Conservation (phyloP, 2,329 filamentous ascomycete species). For the Trichoderma oligosporum region DNA sequence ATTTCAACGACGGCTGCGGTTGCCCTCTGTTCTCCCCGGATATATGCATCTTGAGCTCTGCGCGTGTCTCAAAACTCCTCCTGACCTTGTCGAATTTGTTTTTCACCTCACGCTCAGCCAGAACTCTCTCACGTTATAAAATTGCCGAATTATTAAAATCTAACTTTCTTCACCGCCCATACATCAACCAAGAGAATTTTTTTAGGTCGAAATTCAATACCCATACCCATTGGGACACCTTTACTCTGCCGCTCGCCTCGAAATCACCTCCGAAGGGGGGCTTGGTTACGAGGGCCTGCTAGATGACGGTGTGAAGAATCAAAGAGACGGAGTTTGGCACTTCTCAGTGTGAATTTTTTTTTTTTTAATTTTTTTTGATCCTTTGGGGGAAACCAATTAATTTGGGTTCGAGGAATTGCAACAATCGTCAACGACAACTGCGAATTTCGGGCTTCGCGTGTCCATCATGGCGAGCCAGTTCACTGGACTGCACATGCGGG, state of each 20-base stretch:
- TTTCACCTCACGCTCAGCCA: not conserved
- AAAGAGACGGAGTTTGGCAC: not conserved
- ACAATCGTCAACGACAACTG: too few relatives aligned
- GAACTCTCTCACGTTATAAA: not conserved
- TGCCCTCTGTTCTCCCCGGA: not conserved
- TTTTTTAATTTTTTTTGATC: not conserved
- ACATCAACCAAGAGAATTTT: not conserved
- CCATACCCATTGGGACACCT: not conserved
- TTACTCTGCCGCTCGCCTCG: not conserved
- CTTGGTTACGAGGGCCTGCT: not conserved
- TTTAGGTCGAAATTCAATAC: not conserved
- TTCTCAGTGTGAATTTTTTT: not conserved
- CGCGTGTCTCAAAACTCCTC: conserved; percentile 14
- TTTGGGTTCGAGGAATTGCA: not conserved
- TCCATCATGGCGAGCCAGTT: conserved; percentile 57
- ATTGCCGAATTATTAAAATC: not conserved
- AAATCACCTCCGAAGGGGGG: not conserved
- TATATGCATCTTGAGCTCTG: not conserved
- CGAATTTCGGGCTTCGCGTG: not conserved
- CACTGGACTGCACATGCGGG: conserved; percentile 70
- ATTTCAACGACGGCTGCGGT: not conserved
- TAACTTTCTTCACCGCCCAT: not conserved
- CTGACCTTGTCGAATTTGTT: not conserved
- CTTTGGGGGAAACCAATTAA: not conserved
- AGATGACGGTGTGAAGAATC: conserved; percentile 5